Conservation (phyloP, 2,329 filamentous ascomycete species). For the Colletotrichum salicis region DNA sequence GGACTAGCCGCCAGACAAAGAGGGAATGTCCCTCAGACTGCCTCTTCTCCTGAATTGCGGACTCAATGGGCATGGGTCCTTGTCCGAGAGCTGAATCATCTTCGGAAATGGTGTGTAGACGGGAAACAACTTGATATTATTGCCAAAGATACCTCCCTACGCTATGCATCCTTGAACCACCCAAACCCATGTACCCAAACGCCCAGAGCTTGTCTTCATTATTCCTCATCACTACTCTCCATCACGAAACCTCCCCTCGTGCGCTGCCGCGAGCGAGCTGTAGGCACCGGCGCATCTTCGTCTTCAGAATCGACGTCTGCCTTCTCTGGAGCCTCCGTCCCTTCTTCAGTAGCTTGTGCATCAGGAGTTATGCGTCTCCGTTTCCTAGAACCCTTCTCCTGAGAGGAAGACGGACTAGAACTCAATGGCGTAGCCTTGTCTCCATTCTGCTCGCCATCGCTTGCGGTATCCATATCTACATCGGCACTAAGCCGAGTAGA, state of each 20-base stretch:
- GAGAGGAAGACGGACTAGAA: slow-evolving; percentile 27
- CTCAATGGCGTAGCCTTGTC: slow-evolving; percentile 19
- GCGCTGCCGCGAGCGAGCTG: slow-evolving; percentile 53
- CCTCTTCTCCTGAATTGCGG: background rate
- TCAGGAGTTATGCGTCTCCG: slow-evolving; percentile 19
- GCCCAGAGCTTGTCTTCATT: slow-evolving; percentile 4
- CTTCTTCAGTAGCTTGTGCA: background rate
- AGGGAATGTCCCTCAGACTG: background rate
- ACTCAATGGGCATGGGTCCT: background rate
- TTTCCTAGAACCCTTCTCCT: slow-evolving; percentile 26
- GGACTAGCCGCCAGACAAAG: background rate
- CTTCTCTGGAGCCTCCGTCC: slow-evolving; percentile 33
- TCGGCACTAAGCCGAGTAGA: slow-evolving; percentile 35
- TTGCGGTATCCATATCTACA: slow-evolving; percentile 41
- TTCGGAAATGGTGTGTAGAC: background rate
- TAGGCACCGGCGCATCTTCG: slow-evolving; percentile 52
- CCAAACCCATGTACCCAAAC: slow-evolving; percentile 2
- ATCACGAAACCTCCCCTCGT: slow-evolving; percentile 65
- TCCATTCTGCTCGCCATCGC: slow-evolving; percentile 2
- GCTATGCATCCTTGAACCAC: slow-evolving; percentile 24
- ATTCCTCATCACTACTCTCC: slow-evolving; percentile 69
- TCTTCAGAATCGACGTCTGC: slow-evolving; percentile 44
- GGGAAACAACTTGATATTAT: slow-evolving; percentile 3
- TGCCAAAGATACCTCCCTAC: slow-evolving; percentile 5
- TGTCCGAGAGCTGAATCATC: background rate